Evolutionary conservation across 2,329 filamentous ascomycete genomes (phyloP), one percentile per base, ranked within the genome.

Genomic region (Pseudohalonectria lignicola): DNA sequence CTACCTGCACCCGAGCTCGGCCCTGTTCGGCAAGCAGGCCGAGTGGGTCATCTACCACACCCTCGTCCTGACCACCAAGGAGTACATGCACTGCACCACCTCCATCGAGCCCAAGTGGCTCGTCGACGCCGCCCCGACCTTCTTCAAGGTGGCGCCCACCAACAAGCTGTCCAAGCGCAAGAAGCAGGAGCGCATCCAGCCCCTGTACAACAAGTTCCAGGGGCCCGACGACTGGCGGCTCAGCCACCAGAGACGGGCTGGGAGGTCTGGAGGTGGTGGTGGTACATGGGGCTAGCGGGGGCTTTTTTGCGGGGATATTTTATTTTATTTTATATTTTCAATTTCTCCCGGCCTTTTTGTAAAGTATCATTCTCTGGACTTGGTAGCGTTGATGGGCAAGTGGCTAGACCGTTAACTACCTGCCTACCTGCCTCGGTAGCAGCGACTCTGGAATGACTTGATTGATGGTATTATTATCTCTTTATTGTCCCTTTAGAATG

Each of bases 71-170:
- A 98, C 92, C 18, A 93, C 84, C 18, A 90, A 94, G 64, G 92
- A 98, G 63, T 98, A 96, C 61, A 96, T 98, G 92, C 88, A 94
- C 53, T 85, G 77, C 55, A 92, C 87, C 12, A 94, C 86, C 4
- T 75, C 76, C 4, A 96, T 98, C 51, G 92, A 98, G 62, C 90
- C 92, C 8, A 94, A 94, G 53, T 82, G 78, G 78, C 73, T 98
- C 17, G 87, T 96, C 1, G 88, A 95, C 52, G 90, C 88, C 11
- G 92, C 93, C n/a, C 92, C 93, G 9, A 95, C 87, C 0, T 98
- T 96, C 67, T 98, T 96, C 77, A 94, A 94, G 71, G 86, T 96
- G 4, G 90, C 92, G 15, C 79, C 85, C 13, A 90, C 82, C 26
- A 86, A 95, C 55, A 71, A 76, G 40, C 61, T 98, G 52, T 90